phyloP scores from a whole-genome alignment of 179 eudicot species.

The Silene noctiflora region DNA sequence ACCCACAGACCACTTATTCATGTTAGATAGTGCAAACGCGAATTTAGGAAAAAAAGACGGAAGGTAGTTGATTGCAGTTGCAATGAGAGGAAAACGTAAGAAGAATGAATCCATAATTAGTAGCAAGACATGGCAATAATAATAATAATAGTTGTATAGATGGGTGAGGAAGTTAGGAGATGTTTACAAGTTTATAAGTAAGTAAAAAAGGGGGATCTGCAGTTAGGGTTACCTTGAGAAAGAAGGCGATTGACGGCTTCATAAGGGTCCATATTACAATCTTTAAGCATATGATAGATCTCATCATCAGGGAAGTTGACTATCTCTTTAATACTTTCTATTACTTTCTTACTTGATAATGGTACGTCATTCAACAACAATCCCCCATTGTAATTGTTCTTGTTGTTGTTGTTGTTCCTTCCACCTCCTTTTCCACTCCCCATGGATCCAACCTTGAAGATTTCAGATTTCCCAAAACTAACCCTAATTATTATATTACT shows the following conservation, averaged over 20 bases:
- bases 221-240: conserved; percentile 51
- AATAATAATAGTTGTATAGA: too few relatives aligned
- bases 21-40: too few relatives aligned
- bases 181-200: too few relatives aligned
- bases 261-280: conserved; percentile 90
- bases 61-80: too few relatives aligned
- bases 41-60: too few relatives aligned
- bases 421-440: conserved; percentile 23
- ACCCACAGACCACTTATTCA: too few relatives aligned
- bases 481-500: too few relatives aligned
- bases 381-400: background rate
- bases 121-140: too few relatives aligned
- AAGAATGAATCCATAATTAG: too few relatives aligned
- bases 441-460: background rate
- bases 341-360: conserved; percentile 58
- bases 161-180: too few relatives aligned
- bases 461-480: background rate
- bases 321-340: conserved; percentile 72
- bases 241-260: conserved; percentile 82
- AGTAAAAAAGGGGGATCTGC: too few relatives aligned
- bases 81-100: too few relatives aligned
- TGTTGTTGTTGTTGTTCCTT: conserved; percentile 10
- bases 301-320: conserved; percentile 71
- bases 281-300: conserved; percentile 84
- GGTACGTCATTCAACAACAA: conserved; percentile 43